phyloP scores from a whole-genome alignment of 2,329 filamentous ascomycete species.

The Cytospora piceicola region DNA sequence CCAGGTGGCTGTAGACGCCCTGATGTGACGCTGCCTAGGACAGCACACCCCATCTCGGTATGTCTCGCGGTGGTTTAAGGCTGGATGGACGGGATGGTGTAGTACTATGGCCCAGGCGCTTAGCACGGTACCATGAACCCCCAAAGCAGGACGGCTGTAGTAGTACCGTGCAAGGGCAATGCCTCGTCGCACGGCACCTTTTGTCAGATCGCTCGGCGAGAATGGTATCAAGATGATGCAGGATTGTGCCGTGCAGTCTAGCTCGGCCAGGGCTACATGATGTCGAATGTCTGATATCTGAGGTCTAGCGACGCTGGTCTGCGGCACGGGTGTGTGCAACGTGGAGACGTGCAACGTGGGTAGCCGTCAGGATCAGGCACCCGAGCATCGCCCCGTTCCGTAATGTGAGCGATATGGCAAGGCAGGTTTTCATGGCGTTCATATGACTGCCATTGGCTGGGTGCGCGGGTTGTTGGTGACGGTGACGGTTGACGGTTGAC shows the following conservation, averaged over 20 bases:
- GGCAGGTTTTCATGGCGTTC: conserved; percentile 1
- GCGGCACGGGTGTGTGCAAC: conserved; percentile 23
- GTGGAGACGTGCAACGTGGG: conserved; percentile 20
- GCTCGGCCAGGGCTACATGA: background rate
- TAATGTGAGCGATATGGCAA: conserved; percentile 13
- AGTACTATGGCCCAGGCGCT: conserved; percentile 16
- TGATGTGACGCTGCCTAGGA: conserved; percentile 19
- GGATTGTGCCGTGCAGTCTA: background rate
- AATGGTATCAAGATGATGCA: conserved; percentile 6
- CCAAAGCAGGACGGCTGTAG: background rate
- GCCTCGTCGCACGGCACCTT: conserved; percentile 20
- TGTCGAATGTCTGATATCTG: background rate
- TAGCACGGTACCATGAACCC: conserved; percentile 1
- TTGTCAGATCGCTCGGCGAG: conserved; percentile 16
- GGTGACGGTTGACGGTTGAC: too few species aligned
- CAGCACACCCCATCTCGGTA: background rate
- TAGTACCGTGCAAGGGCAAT: conserved; percentile 16
- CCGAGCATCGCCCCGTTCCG: conserved; percentile 9
- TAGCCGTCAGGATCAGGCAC: conserved; percentile 25
- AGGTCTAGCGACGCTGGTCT: background rate
- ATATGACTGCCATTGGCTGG: background rate
- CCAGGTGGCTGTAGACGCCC: conserved; percentile 21
- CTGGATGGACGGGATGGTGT: conserved; percentile 17
- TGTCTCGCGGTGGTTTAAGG: conserved; percentile 15
- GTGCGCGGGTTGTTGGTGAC: background rate